Evolutionary conservation across 768 basidiomycete species (phyloP), one percentile per base, ranked within the genome.

Genomic region (Mycena maculata): DNA sequence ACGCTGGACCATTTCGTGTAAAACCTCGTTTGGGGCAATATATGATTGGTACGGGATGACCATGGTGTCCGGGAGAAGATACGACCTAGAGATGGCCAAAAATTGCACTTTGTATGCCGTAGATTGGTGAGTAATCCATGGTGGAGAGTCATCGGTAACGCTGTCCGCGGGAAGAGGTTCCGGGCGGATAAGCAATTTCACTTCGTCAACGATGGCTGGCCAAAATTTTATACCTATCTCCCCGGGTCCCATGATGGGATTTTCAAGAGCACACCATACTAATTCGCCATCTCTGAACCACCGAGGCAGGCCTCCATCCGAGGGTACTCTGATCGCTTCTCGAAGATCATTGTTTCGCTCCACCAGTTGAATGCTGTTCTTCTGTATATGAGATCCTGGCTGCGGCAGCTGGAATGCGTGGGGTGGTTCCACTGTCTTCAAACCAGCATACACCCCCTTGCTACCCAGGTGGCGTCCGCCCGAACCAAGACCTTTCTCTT

Each of bases 21-120:
- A 81, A 38, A 93, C 81, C 1, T 82, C 82, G 7, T 82, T 76
- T 1, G 87, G 77, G 9, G 88, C 88, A 6, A 83, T 79, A 66
- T 92, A 85, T 2, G 90, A 89, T 72, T 91, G 91, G 72, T 94
- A 94, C 28, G 93, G 93, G 6, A 95, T 82, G 4, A 93, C 85
- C 59, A 84, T 82, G 18, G 83, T 79, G 67, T 90, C 92, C 8
- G 81, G 78, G 38, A 89, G 77, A 65, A 82, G 74, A 59, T 83
- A 81, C 11, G 83, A 78, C 60, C 82, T 82, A 3, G 83, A 81
- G 36, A 91, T 82, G 28, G 84, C 90, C 22, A 94, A 81, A 16
- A 95, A 80, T 71, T 89, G 88, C 59, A 94, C 81, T 72, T 86
- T 89, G 79, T 94, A 95, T 9, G 81, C 3, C 23, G 67, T 68